Evolutionary conservation across 2,329 filamentous ascomycete genomes (phyloP).

Genomic region (Penicillium sp.): DNA sequence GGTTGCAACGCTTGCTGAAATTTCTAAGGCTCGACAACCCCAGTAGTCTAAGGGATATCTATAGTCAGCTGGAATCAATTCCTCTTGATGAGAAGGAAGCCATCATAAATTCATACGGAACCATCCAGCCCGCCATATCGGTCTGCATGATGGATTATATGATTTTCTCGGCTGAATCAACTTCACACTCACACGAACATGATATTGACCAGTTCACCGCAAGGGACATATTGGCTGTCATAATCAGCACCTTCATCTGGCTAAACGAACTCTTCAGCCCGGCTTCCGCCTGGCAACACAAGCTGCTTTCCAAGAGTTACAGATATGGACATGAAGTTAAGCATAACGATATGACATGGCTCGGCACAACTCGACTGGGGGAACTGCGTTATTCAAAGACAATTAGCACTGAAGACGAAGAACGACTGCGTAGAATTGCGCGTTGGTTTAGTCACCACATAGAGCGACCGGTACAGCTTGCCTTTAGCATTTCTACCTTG

Average conservation of each 20-base stretch:
- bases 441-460: background rate
- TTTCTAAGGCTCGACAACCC: background rate
- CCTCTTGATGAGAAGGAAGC: background rate
- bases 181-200: background rate
- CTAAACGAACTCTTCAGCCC: slow-evolving; percentile 2
- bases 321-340: background rate
- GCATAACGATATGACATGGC: background rate
- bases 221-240: background rate
- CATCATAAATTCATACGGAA: background rate
- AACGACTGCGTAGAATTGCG: background rate
- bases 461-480: slow-evolving; percentile 1
- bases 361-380: background rate
- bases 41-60: background rate
- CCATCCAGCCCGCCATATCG: background rate
- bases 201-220: background rate
- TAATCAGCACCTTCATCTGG: slow-evolving; percentile 7
- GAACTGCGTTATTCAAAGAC: background rate
- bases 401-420: background rate
- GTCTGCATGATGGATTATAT: slow-evolving; percentile 4
- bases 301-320: background rate
- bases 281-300: background rate
- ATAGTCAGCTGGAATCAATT: background rate
- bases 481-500: background rate
- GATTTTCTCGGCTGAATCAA: background rate
- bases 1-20: background rate